These are phyloP conservation scores for Coprinopsis cinerea DNA, from an alignment of 768 basidiomycete genomes.

Conservation along the genomic window DNA sequence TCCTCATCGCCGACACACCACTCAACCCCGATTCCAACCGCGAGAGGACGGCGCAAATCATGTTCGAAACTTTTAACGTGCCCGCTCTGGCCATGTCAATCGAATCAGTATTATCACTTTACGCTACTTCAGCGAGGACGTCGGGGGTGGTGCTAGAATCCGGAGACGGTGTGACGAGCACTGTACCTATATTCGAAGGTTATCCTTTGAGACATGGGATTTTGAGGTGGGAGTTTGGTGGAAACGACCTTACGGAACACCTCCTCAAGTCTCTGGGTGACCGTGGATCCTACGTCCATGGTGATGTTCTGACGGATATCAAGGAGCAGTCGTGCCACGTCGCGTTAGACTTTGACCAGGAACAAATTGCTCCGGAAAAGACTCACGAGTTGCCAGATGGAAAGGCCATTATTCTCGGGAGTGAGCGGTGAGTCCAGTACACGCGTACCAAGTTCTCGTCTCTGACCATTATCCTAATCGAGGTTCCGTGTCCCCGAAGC, in stretches of 20 bases:
- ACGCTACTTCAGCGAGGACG: conserved; percentile 82
- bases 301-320: conserved; percentile 72
- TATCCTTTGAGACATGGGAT: conserved; percentile 81
- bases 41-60: conserved; percentile 82
- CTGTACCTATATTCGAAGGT: conserved; percentile 84
- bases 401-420: conserved; percentile 69
- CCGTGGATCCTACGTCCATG: conserved; percentile 25
- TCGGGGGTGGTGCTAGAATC: conserved; percentile 86
- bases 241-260: conserved; percentile 23
- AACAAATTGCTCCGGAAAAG: conserved; percentile 56
- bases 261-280: not conserved
- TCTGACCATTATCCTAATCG: not conserved
- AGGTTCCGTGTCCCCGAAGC: conserved; percentile 3
- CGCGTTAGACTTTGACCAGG: conserved; percentile 60
- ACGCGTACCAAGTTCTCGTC: conserved; percentile 23
- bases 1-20: conserved; percentile 75
- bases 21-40: conserved; percentile 50
- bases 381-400: conserved; percentile 69
- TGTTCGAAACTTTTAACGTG: conserved; percentile 86
- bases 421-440: conserved; percentile 40
- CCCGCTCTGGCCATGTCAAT: conserved; percentile 79
- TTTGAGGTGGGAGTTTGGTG: conserved; percentile 73
- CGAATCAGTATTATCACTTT: conserved; percentile 75
- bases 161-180: conserved; percentile 85
- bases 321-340: conserved; percentile 74